Percentiles rank a stretch among this genome's conserved stretches.
Conservation (phyloP, 1,284 basidiomycete genomes). For the Lignosus rhinocerotis region DNA sequence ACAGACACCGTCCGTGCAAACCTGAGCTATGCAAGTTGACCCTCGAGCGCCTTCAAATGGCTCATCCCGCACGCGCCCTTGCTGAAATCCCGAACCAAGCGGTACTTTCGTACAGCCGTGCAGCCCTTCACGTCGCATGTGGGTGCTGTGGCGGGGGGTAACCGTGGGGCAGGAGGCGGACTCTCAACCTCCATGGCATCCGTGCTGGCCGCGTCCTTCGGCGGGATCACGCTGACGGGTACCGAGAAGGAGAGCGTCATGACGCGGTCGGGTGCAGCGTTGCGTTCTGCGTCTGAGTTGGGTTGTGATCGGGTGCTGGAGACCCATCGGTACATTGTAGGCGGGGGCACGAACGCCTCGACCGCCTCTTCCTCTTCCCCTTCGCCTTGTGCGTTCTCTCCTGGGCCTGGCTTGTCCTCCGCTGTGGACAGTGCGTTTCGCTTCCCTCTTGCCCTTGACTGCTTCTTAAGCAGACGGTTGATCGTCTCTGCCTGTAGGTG, state of each 20-base stretch:
- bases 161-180: slow-evolving; percentile 21
- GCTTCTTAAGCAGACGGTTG: slow-evolving; percentile 88
- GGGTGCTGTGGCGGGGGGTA: slow-evolving; percentile 1
- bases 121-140: slow-evolving; percentile 53
- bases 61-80: slow-evolving; percentile 55
- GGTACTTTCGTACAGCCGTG: slow-evolving; percentile 46
- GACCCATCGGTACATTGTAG: slow-evolving; percentile 65
- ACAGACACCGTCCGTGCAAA: neutral
- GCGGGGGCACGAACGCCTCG: slow-evolving; percentile 29
- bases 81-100: slow-evolving; percentile 48
- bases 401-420: slow-evolving; percentile 43
- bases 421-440: slow-evolving; percentile 52
- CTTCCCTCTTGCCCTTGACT: slow-evolving; percentile 69
- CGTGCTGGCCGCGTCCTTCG: slow-evolving; percentile 1
- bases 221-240: slow-evolving; percentile 42
- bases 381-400: slow-evolving; percentile 33
- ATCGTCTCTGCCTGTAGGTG: slow-evolving; percentile 77
- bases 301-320: slow-evolving; percentile 42
- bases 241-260: slow-evolving; percentile 55
- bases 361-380: slow-evolving; percentile 32
- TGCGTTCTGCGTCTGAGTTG: slow-evolving; percentile 5
- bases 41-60: slow-evolving; percentile 57
- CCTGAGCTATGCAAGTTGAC: slow-evolving; percentile 15
- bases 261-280: slow-evolving; percentile 20
- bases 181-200: slow-evolving; percentile 27